Conservation (phyloP, 2,329 filamentous ascomycete genomes). For the Exserohilum turcica region DNA sequence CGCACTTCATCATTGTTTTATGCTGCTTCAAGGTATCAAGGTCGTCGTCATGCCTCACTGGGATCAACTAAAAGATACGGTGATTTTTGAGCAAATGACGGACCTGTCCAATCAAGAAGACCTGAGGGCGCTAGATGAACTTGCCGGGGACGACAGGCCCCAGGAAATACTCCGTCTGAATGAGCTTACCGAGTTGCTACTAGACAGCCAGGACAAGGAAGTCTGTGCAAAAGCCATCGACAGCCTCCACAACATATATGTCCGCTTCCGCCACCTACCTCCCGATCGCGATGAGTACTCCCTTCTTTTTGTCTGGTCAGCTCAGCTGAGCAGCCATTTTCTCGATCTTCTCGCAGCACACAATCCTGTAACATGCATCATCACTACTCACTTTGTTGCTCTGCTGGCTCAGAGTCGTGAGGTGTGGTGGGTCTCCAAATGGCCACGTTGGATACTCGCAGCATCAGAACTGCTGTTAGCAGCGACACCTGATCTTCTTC, state of each 20-base stretch:
- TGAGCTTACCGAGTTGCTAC: conserved; percentile 29
- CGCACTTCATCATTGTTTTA: conserved; percentile 38
- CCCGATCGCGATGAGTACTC: conserved; percentile 29
- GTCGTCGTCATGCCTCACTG: conserved; percentile 33
- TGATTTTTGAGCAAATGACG: conserved; percentile 21
- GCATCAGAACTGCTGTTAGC: conserved; percentile 31
- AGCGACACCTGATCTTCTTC: conserved; percentile 31
- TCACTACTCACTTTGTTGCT: conserved; percentile 36
- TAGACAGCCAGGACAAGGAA: conserved; percentile 26
- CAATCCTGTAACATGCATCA: conserved; percentile 36
- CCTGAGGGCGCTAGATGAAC: conserved; percentile 17
- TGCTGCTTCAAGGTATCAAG: conserved; percentile 34
- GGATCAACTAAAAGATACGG: conserved; percentile 25
- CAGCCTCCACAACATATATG: conserved; percentile 28
- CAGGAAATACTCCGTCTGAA: conserved; percentile 30
- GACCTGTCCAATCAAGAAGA: conserved; percentile 16
- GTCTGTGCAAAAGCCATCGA: conserved; percentile 30
- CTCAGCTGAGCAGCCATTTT: conserved; percentile 28
- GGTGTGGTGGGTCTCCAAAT: conserved; percentile 38
- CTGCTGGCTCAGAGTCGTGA: conserved; percentile 27
- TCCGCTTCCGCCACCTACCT: conserved; percentile 24
- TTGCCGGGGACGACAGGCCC: conserved; percentile 19
- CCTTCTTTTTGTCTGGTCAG: conserved; percentile 35
- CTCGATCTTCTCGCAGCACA: conserved; percentile 31
- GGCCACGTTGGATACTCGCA: conserved; percentile 34